These are phyloP conservation scores for Fomes fomentarius DNA, from an alignment of 1,284 basidiomycete genomes.

Conservation along the genomic window DNA sequence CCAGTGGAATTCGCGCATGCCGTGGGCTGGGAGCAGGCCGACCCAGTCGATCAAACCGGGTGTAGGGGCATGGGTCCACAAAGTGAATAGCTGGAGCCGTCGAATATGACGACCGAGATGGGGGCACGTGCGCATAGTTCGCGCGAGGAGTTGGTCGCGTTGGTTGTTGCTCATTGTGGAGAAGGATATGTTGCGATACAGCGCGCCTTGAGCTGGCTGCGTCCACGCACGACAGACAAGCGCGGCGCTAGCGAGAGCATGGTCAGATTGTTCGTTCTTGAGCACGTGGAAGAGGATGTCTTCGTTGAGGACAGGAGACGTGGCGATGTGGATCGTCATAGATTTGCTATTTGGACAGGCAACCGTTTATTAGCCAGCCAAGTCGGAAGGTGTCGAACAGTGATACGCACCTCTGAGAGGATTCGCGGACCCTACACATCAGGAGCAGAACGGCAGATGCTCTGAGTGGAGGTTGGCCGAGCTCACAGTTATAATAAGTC, in stretches of 20 bases:
- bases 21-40: constrained; percentile 5
- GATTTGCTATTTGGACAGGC: no score
- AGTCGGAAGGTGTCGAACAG: no score
- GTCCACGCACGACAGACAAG: constrained; percentile 14
- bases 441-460: no score
- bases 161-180: background rate
- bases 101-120: constrained; percentile 13
- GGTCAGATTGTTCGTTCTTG: background rate
- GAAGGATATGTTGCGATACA: constrained; percentile 15
- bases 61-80: constrained; percentile 14
- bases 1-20: constrained; percentile 8
- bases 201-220: constrained; percentile 6
- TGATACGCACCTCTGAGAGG: no score
- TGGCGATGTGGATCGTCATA: no score
- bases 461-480: no score
- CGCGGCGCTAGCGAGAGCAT: constrained; percentile 1
- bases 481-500: no score
- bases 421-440: no score
- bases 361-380: no score
- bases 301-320: background rate
- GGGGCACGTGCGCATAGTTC: constrained; percentile 10
- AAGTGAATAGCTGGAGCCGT: constrained; percentile 1
- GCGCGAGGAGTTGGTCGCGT: constrained; percentile 9
- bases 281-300: constrained; percentile 13
- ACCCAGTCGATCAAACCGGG: constrained; percentile 12